These are phyloP conservation scores for Cyphellophora europaea DNA, from an alignment of 2,329 filamentous ascomycete genomes.

Conservation along the genomic window DNA sequence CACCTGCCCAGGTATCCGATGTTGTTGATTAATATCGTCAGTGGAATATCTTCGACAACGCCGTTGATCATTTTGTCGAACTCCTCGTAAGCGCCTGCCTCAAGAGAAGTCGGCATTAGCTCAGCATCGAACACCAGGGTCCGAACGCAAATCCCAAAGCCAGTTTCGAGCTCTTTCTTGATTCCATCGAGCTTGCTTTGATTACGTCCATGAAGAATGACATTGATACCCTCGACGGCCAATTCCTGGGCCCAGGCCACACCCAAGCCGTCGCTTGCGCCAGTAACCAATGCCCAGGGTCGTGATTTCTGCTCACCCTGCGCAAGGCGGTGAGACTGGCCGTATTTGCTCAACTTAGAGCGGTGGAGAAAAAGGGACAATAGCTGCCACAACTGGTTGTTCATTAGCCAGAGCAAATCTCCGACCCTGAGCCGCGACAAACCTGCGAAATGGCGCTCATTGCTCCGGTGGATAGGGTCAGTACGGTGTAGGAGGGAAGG, in stretches of 20 bases:
- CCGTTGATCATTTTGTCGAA: slow-evolving; percentile 20
- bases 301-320: not conserved
- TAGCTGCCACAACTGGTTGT: too few species aligned
- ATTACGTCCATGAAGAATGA: slow-evolving; percentile 50
- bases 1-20: slow-evolving; percentile 34
- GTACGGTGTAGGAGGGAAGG: too few species aligned
- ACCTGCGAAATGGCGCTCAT: too few species aligned
- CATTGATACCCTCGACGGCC: slow-evolving; percentile 43
- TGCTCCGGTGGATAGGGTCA: too few species aligned
- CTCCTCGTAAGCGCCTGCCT: slow-evolving; percentile 1
- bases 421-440: too few species aligned
- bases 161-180: slow-evolving; percentile 27
- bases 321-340: not conserved
- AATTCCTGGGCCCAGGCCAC: slow-evolving; percentile 42
- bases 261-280: slow-evolving; percentile 48
- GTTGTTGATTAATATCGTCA: slow-evolving; percentile 51
- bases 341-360: not conserved
- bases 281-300: slow-evolving; percentile 43
- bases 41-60: slow-evolving; percentile 26
- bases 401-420: too few species aligned
- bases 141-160: slow-evolving; percentile 31
- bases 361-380: too few species aligned
- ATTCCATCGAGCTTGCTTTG: slow-evolving; percentile 36
- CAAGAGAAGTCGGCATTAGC: slow-evolving; percentile 6
- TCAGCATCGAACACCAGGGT: slow-evolving; percentile 38